Base-by-base conservation (phyloP, 352 stramenopile genomes). In the Globisporangium emineosum region DNA sequence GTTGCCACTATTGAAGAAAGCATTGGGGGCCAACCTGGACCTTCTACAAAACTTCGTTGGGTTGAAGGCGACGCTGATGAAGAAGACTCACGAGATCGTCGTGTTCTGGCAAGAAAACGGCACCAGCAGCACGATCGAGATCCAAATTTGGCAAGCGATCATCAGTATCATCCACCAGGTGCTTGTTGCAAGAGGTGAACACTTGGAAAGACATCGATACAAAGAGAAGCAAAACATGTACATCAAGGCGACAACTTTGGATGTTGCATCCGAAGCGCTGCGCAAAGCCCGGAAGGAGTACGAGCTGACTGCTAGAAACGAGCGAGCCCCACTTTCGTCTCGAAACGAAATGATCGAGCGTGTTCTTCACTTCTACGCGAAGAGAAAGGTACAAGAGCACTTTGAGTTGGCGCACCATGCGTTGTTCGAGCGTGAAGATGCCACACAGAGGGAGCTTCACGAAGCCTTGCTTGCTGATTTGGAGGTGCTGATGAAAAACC, bases 311-410 rank as follows among this genome's bases (percentile, higher is more conserved):
- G 23, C 55, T 15, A 56, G 51, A 40, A 40, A 56, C 7, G 66
- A 83, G 13, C 62, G 73, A 33, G 71, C 73, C 1, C 60, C 67
- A 21, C 66, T 89, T 3, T 69, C 77, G 5, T 90, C 80, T 32
- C 77, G 82, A 50, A 90, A 91, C 25, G 80, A 91, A 27, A 73
- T 89, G 72, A 75, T 85, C n/a, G 80, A 91, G 65, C 75, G 74
- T 19, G 70, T 86, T 30, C 63, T 82, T 21, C 80, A 89, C 58
- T 90, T 91, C 58, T 83, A 86, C 50, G 64, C 68, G 6, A 83
- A 76, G 54, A 68, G 82, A 30, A 88, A 88, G 49, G 67, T 86
- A 5, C 73, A 88, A 58, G 68, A 89, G 50, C 80, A 91, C 35
- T 91, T 85, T 42, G 80, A 81, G 52, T 70, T 86, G 27, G 78